Evolutionary conservation across 2,329 filamentous ascomycete genomes (phyloP).

Genomic region (Cytospora paraplurivora): DNA sequence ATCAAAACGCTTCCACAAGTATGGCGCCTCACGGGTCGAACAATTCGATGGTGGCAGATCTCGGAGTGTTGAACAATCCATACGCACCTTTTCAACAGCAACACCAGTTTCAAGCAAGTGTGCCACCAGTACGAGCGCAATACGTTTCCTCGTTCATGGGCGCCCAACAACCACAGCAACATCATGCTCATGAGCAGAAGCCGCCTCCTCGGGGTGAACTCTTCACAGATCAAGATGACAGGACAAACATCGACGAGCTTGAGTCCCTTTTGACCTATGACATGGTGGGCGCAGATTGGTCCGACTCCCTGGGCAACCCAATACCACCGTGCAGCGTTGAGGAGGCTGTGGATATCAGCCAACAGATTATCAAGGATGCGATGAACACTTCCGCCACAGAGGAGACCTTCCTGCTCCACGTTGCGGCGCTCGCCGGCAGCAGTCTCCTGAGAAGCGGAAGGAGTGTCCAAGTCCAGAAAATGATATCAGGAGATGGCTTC

Average conservation of each 20-base stretch:
- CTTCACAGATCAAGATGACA: slow-evolving; percentile 43
- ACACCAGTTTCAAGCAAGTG: slow-evolving; percentile 5
- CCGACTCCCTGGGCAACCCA: slow-evolving; percentile 47
- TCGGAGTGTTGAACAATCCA: not conserved
- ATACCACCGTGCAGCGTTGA: slow-evolving; percentile 50
- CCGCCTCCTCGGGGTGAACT: slow-evolving; percentile 28
- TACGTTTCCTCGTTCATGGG: not conserved
- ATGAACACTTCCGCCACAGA: slow-evolving; percentile 52
- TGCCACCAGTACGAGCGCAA: not conserved
- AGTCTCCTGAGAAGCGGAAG: slow-evolving; percentile 46
- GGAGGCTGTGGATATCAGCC: slow-evolving; percentile 57
- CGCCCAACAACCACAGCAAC: slow-evolving; percentile 15
- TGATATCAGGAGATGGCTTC: not conserved
- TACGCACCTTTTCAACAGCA: slow-evolving; percentile 15
- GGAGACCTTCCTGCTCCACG: slow-evolving; percentile 60
- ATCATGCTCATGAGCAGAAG: slow-evolving; percentile 8
- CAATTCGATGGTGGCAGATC: not conserved
- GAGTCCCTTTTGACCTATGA: slow-evolving; percentile 56
- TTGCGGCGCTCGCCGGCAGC: slow-evolving; percentile 59
- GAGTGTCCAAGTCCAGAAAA: slow-evolving; percentile 14
- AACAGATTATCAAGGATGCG: slow-evolving; percentile 56
- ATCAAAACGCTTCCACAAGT: not conserved
- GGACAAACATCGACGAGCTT: slow-evolving; percentile 60
- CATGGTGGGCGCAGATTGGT: slow-evolving; percentile 54
- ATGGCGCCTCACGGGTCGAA: not conserved